Base-by-base conservation (phyloP, 768 basidiomycete species). In the Tylopilus subfusipes region DNA sequence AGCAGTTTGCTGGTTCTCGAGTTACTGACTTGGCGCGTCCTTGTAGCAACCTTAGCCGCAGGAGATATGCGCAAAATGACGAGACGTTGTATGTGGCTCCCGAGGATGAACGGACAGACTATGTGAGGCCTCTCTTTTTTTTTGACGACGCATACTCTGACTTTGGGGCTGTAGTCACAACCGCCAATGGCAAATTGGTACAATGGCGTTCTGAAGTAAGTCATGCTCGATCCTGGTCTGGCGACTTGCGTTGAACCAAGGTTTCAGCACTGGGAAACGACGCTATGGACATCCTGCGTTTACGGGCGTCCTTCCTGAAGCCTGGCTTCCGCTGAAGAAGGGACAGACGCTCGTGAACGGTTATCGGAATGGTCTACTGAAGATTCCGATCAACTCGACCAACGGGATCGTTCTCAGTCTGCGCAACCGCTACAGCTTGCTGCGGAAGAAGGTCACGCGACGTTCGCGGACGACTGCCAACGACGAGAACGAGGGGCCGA, bases 171-270 rank as follows among this genome's bases (percentile, higher is more conserved):
- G 2, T 62, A 94, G 88, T 93, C 92, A 0, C 96, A 98, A 70
- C 95, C 96, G 0, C 96, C 96, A 0, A 94, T 98, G 91, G 86
- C 89, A 14, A 92, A 92, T 62, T 95, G 92, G 85, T 98, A 93
- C 68, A 81, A 79, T 42, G 96, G 96, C 0, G 92, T 98, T 21
- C 76, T 98, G 14, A 96, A 96, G 91, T 92, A 68, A 61, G 76
- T 62, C 22, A 6, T 33, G 42, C 19, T 45, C 12, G 22, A 21
- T 13, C 14, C 12, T 22, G 13, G 18, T 38, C 27, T 2, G 25
- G 33, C 19, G 31, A 14, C 9, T 24, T 6, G 16, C 12, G 21
- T 42, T 63, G 53, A 62, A 57, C 44, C 48, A 24, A 39, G 14
- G 27, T 40, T 36, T 31, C 57, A 93, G 91, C 67, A 97, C 94